Evolutionary conservation across 495 filamentous ascomycete species (phyloP), one percentile per base, ranked within the genome.

Genomic region (Achaetomiella virescens): DNA sequence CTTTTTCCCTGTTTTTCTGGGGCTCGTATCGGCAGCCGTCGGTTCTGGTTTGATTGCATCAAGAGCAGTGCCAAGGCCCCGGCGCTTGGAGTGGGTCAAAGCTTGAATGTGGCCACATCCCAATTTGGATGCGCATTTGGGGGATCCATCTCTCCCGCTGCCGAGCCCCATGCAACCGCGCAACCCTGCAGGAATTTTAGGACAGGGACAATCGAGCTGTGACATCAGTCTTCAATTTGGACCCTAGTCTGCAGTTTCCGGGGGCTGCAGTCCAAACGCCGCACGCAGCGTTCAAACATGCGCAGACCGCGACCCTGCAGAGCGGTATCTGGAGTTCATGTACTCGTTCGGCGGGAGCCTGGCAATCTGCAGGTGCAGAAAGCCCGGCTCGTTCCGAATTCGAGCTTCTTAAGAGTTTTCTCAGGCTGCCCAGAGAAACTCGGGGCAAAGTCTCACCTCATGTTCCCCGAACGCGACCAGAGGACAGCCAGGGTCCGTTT

Each of bases 11-110:
- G 1, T 11, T 20, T 24, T 11, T 1, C 10, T 6, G 36, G 11
- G 6, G 6, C 48, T 59, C 56, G 56, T 59, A 48, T 59, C 33
- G 44, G 51, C 49, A 49, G 31, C 29, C 41, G 47, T n/a, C 44
- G 33, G 48, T n/a, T n/a, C n/a, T n/a, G n/a, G n/a, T 58, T 59
- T 59, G 46, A 54, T 59, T 59, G 38, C 57, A 21, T 36, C 50
- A 46, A 33, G 43, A 50, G 27, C 27, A 31, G 17, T 17, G 57
- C 45, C 57, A 59, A 59, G 57, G 11, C 38, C 38, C 36, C 3
- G n/a, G 21, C 22, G 45, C 24, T 48, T 54, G 50, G 44, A 15
- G 11, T 12, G n/a, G n/a, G n/a, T n/a, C n/a, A n/a, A n/a, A n/a
- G n/a, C n/a, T n/a, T n/a, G n/a, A n/a, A n/a, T n/a, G 45, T 17